These are phyloP conservation scores for Colletotrichum limetticola DNA, from an alignment of 2,329 filamentous ascomycete genomes.

Conservation along the genomic window DNA sequence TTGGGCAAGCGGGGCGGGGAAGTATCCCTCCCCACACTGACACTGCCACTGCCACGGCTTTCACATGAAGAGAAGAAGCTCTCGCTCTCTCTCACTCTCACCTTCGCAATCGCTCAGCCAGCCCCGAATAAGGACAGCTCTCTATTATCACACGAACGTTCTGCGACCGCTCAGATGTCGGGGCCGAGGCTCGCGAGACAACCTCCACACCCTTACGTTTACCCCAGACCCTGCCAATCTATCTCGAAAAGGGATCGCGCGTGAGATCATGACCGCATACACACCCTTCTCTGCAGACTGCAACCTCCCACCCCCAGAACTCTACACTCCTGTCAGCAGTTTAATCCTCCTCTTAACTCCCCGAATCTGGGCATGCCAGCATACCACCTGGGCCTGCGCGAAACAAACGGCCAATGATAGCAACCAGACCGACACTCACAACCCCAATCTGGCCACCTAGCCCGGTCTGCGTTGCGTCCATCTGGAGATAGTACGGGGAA, in stretches of 20 bases:
- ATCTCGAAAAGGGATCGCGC: not conserved
- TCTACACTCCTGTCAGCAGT: not conserved
- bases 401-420: not conserved
- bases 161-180: not conserved
- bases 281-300: no score
- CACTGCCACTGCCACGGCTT: not conserved
- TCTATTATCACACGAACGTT: not conserved
- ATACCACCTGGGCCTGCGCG: not conserved
- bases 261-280: not conserved
- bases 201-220: not conserved
- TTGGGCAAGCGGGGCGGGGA: slow-evolving; percentile 2
- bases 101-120: not conserved
- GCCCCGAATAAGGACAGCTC: not conserved
- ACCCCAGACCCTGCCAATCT: not conserved
- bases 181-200: not conserved
- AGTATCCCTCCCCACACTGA: not conserved
- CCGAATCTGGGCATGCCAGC: not conserved
- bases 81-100: not conserved
- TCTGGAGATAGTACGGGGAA: not conserved
- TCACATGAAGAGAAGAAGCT: not conserved
- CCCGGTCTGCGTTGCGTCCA: slow-evolving; percentile 15
- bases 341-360: not conserved
- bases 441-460: not conserved
- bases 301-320: not conserved
- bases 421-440: not conserved